Conservation (phyloP, 2,329 filamentous ascomycete genomes). For the Stachybotrys elegans region DNA sequence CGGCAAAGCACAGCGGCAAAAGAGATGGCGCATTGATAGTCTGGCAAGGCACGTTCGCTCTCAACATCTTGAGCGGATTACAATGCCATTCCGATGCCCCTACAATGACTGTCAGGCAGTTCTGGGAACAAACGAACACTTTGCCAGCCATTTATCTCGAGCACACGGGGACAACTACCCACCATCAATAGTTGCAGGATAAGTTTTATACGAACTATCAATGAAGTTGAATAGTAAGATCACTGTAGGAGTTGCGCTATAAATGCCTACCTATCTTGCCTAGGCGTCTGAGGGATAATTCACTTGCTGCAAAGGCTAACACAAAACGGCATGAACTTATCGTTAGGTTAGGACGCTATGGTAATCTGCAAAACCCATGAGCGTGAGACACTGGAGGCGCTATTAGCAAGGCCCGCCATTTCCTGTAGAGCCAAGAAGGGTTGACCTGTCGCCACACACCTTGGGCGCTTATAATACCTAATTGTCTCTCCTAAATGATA, state of each 20-base stretch:
- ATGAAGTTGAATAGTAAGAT: neutral
- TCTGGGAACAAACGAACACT: constrained; percentile 1
- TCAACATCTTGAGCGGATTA: neutral
- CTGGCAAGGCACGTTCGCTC: neutral
- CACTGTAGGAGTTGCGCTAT: neutral
- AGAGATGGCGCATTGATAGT: neutral
- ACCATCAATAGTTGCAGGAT: neutral
- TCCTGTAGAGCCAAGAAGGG: too few species aligned
- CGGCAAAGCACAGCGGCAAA: neutral
- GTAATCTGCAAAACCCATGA: too few species aligned
- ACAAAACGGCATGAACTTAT: too few species aligned
- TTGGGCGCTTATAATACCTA: too few species aligned
- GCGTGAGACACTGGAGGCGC: too few species aligned
- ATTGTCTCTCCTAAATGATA: too few species aligned
- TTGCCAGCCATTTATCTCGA: constrained; percentile 1
- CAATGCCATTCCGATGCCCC: constrained; percentile 1
- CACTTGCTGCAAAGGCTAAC: too few species aligned
- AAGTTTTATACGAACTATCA: neutral
- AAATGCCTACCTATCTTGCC: too few species aligned
- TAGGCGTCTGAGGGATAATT: too few species aligned
- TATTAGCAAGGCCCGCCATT: too few species aligned
- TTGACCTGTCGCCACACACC: too few species aligned
- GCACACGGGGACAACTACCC: neutral
- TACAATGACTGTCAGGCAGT: constrained; percentile 1
- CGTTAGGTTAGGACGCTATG: too few species aligned